phyloP scores from a whole-genome alignment of 2,329 filamentous ascomycete species.

The Arthrobotrys entomopaga region DNA sequence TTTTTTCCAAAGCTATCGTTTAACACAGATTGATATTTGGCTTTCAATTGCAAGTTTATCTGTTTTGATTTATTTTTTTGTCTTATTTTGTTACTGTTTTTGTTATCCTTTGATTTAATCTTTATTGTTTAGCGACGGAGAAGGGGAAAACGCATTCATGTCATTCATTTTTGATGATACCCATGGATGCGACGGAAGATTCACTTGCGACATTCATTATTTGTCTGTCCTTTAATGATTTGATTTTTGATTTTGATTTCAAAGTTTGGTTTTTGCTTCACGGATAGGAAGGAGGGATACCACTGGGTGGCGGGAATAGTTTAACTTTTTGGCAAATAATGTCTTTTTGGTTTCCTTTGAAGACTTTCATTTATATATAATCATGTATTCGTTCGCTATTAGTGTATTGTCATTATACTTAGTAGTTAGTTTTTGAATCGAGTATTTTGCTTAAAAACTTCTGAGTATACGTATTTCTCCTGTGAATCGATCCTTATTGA shows the following conservation, averaged over 20 bases:
- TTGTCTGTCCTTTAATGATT: conserved; percentile 5
- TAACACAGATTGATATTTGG: conserved; percentile 44
- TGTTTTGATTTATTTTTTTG: conserved; percentile 18
- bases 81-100: conserved; percentile 58
- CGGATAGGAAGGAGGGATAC: conserved; percentile 27
- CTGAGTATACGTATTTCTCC: too few relatives aligned
- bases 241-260: conserved; percentile 3
- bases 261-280: conserved; percentile 10
- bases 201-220: conserved; percentile 14
- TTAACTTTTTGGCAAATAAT: background rate
- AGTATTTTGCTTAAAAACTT: too few relatives aligned
- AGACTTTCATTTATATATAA: background rate
- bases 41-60: conserved; percentile 1
- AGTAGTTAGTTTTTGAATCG: too few relatives aligned
- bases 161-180: conserved; percentile 59
- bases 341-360: too few relatives aligned
- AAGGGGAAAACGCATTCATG: conserved; percentile 61
- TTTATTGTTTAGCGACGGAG: conserved; percentile 14
- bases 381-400: background rate
- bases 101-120: conserved; percentile 31
- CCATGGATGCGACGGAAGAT: conserved; percentile 40
- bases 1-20: conserved; percentile 2
- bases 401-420: background rate
- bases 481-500: too few relatives aligned
- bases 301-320: conserved; percentile 29